Evolutionary conservation across 306 rosid genomes (phyloP), one percentile per base, ranked within the genome.

Genomic region (Astragalus membranaceus): DNA sequence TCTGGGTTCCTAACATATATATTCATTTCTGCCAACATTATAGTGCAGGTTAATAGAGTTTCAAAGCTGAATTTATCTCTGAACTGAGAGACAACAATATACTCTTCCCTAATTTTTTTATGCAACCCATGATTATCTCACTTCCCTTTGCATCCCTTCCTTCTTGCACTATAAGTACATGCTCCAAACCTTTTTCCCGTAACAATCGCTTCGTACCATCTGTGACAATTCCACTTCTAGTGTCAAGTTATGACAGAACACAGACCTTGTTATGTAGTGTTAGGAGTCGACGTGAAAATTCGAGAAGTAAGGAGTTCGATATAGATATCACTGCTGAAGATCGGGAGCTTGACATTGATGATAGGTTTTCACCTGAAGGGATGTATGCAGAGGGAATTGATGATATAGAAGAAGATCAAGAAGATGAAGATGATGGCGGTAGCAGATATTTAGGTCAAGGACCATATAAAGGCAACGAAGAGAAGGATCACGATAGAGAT

Each of bases 401-500:
- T 64, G 85, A 80, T 54, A 55, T 7, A 7, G 78, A 53, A 4
- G 75, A 70, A 7, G 79, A 17, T 3, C 73, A 66, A 6, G 79
- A 64, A 23, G 67, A 47, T 53, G 73, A 23, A 32, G 82, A 71
- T 8, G 81, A 43, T 47, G 61, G 50, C 17, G 78, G 16, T 8
- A 78, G 23, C 12, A 58, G 79, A 35, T 84, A 83, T 77, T 78
- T 65, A 10, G 61, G 62, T 57, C 61, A 41, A n/a, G 79, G 87
- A 71, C 78, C 80, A 47, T 70, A 78, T 70, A 47, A 70, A 41
- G 89, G 87, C 73, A 76, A 53, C 75, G 81, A 57, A 43, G 89
- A 78, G 72, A 85, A 72, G 59, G 92, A 93, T 50, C 82, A 75
- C 35, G 98, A 90, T 56, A 70, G 84, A 67, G 91, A 93, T 76